Percentiles rank a stretch among this genome's conserved stretches.
These are phyloP conservation scores for Ustilago bromivora DNA, from an alignment of 1,284 basidiomycete species.

Conservation along the genomic window DNA sequence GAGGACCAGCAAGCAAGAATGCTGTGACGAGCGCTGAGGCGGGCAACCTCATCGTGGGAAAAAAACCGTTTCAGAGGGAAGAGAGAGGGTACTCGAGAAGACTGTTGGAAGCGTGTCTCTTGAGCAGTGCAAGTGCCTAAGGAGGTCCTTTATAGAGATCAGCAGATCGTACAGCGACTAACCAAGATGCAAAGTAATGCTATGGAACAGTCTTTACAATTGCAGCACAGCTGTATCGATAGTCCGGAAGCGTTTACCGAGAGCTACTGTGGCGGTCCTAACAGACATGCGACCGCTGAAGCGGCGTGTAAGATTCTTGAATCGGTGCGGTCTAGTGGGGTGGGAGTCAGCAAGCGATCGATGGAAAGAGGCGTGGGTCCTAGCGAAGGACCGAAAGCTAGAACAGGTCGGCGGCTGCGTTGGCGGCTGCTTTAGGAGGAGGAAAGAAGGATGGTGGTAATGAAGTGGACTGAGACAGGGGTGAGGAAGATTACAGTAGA, in stretches of 20 bases:
- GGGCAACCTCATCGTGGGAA: slow-evolving; percentile 19
- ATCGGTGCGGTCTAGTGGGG: neutral
- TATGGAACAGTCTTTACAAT: neutral
- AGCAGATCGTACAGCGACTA: neutral
- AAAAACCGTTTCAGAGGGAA: neutral
- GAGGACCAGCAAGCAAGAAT: slow-evolving; percentile 25
- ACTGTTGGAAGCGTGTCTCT: neutral
- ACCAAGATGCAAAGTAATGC: neutral
- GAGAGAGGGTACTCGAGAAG: neutral
- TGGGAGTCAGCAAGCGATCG: neutral
- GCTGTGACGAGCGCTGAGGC: slow-evolving; percentile 32
- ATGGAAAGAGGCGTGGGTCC: slow-evolving; percentile 1
- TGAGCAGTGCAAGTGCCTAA: neutral
- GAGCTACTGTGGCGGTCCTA: neutral
- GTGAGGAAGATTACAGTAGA: neutral
- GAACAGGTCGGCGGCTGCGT: neutral
- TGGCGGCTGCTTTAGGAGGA: neutral
- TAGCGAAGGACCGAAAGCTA: slow-evolving; percentile 7
- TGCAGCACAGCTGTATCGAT: neutral
- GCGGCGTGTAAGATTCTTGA: neutral
- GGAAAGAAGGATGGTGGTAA: neutral
- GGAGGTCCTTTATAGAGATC: neutral
- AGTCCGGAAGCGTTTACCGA: slow-evolving; percentile 1
- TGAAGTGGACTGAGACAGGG: neutral
- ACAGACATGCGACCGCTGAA: neutral